These are phyloP conservation scores for Kondoa subrosea DNA, from an alignment of 768 basidiomycete genomes.

Conservation along the genomic window DNA sequence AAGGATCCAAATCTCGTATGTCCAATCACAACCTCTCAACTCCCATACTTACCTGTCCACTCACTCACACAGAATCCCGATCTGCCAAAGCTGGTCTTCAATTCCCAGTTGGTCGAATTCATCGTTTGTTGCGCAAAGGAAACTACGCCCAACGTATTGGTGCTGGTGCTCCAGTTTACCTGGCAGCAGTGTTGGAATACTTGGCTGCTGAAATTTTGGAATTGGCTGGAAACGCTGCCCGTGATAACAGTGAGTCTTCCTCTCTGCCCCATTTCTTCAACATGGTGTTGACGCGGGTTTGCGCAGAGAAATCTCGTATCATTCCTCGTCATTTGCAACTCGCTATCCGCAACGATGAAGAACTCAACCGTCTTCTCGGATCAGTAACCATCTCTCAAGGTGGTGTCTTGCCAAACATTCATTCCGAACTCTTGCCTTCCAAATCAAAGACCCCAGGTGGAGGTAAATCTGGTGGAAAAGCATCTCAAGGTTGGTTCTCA, in stretches of 20 bases:
- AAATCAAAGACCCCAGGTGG: constrained; percentile 8
- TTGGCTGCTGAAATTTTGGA: constrained; percentile 86
- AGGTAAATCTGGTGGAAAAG: constrained; percentile 13
- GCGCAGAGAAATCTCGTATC: constrained; percentile 54
- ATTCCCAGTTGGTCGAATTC: constrained; percentile 84
- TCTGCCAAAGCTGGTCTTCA: constrained; percentile 39
- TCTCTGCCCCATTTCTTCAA: background rate
- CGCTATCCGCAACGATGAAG: constrained; percentile 48
- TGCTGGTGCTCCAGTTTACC: constrained; percentile 50
- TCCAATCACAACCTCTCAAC: background rate
- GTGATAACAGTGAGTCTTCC: constrained; percentile 59
- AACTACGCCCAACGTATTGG: constrained; percentile 58
- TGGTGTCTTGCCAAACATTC: constrained; percentile 54
- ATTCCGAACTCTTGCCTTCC: constrained; percentile 15
- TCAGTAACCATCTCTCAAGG: constrained; percentile 79
- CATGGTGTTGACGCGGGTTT: constrained; percentile 28
- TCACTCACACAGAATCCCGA: constrained; percentile 39
- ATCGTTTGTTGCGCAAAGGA: constrained; percentile 56
- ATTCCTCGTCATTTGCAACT: constrained; percentile 83
- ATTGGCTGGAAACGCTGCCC: constrained; percentile 66
- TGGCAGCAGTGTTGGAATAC: constrained; percentile 73
- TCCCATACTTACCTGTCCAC: background rate
- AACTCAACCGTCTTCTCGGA: constrained; percentile 56
- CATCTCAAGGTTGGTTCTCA: too few species aligned
- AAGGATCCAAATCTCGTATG: constrained; percentile 13